phyloP scores from a whole-genome alignment of 73 alveolate species.

The Paramecium tetraurelia region DNA sequence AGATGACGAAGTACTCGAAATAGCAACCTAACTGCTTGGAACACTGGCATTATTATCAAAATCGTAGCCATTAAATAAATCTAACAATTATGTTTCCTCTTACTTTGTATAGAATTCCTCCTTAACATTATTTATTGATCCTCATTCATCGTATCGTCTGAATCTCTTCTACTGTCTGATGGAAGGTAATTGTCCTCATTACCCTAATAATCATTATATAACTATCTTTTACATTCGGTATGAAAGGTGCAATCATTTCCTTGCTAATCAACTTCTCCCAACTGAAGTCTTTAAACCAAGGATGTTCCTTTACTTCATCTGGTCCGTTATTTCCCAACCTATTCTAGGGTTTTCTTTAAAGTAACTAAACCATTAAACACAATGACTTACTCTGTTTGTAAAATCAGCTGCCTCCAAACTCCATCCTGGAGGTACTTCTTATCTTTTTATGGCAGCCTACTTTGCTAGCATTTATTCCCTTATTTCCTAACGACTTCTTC shows the following conservation, averaged over 20 bases:
- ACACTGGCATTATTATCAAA: not conserved
- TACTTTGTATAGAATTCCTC: slow-evolving; percentile 69
- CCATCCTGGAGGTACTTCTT: slow-evolving; percentile 92
- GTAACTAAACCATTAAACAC: slow-evolving; percentile 36
- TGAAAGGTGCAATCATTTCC: slow-evolving; percentile 76
- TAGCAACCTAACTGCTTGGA: not conserved
- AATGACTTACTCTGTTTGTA: slow-evolving; percentile 70
- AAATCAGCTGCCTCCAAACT: slow-evolving; percentile 91
- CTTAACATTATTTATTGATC: slow-evolving; percentile 62
- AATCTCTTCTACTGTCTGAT: slow-evolving; percentile 75
- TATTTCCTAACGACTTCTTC: slow-evolving; percentile 77
- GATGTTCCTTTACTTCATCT: slow-evolving; percentile 91
- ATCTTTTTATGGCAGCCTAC: slow-evolving; percentile 78
- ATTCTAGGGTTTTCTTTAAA: slow-evolving; percentile 85
- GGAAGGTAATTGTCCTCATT: slow-evolving; percentile 72
- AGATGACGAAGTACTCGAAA: not conserved
- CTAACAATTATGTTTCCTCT: not conserved
- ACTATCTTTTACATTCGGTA: slow-evolving; percentile 59
- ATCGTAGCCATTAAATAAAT: slow-evolving; percentile 23
- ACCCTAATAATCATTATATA: slow-evolving; percentile 55
- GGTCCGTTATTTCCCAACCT: slow-evolving; percentile 93
- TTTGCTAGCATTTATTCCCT: slow-evolving; percentile 82
- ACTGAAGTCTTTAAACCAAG: slow-evolving; percentile 89
- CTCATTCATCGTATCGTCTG: slow-evolving; percentile 68
- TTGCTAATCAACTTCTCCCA: slow-evolving; percentile 79